Evolutionary conservation across 2,329 filamentous ascomycete genomes (phyloP), one percentile per base, ranked within the genome.

Genomic region (Cercospora zeina): DNA sequence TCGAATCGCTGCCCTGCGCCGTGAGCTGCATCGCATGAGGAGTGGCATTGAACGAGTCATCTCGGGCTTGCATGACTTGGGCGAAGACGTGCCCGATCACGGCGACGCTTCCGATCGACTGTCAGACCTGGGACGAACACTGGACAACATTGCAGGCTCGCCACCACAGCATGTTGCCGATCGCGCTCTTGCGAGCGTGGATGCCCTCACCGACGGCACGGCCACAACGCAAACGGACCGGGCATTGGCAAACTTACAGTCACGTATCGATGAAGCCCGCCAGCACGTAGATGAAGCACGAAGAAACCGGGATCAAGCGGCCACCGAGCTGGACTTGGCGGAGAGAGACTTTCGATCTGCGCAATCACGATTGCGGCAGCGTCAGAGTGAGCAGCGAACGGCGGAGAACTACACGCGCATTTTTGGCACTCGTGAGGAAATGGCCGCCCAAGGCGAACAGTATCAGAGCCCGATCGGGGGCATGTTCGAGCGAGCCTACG

Each of bases 401-500:
- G 69, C 71, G 4, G 74, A 77, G 54, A 76, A 76, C 53, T 76
- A 75, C 60, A 69, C 72, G 54, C 73, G 79, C 9, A 67, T 81
- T 0, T 82, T 81, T 62, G 80, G 80, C 13, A 77, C 77, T 0
- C 70, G 79, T 10, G 80, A 82, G 63, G 79, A 81, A 10, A 73
- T 81, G 56, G 70, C 78, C n/a, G 75, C 74, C 3, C 71, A 74
- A 61, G 75, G 74, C n/a, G 78, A 80, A 3, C 76, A 79, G 33
- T 82, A 81, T 65, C 76, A 79, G 59, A 79, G 77, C n/a, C 80
- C 80, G 0, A 77, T 82, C 11, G 75, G 77, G 16, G 74, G 75
- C 62, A 78, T 82, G 77, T 82, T 80, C 68, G 76, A 71, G 16
- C 68, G 79, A 54, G 79, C 80, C 1, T 74, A 71, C 61, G 76